Evolutionary conservation across 768 basidiomycete genomes (phyloP), one percentile per base, ranked within the genome.

Genomic region (Leccinum arenicola): DNA sequence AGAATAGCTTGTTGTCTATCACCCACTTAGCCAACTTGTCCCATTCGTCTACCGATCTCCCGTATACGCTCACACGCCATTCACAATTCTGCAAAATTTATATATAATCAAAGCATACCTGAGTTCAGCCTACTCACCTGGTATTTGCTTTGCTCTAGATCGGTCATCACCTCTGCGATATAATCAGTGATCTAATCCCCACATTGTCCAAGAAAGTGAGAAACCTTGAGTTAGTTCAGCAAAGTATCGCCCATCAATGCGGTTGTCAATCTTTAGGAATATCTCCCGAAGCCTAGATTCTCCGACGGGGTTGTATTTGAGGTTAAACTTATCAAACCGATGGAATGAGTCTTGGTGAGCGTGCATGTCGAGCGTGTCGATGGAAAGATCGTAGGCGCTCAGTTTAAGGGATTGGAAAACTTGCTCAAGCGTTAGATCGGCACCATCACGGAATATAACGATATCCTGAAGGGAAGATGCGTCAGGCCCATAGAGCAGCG

Each of bases 291-390:
- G 75, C 33, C 97, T 80, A 4, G 92, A 95, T 75, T 98, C 95
- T 58, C 97, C 97, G 60, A 95, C 93, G 0, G 95, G 95, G 66
- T 97, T 97, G 73, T 98, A 98, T 74, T 98, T 94, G 47, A 97
- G 78, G 66, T 98, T 98, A 77, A 98, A 98, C 70, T 96, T 94
- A 77, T 97, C 97, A 69, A 97, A 98, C 14, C 97, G 90, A 73
- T 99, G 96, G 81, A 99, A 98, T 2, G 95, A 92, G 68, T 97
- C 95, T 63, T 92, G 89, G 73, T 99, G 96, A 0, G 96, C 97
- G 63, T 98, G 97, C 97, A 99, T 99, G 70, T 99, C 97, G 43
- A 99, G 83, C 3, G 97, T 99, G 70, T 99, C 97, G 70, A 99
- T 98, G 11, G 95, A 97, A 35, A 99, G 82, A 65, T 99, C 97